Conservation (phyloP, 169 alveolate species). For the Cryptosporidium viatorum region DNA sequence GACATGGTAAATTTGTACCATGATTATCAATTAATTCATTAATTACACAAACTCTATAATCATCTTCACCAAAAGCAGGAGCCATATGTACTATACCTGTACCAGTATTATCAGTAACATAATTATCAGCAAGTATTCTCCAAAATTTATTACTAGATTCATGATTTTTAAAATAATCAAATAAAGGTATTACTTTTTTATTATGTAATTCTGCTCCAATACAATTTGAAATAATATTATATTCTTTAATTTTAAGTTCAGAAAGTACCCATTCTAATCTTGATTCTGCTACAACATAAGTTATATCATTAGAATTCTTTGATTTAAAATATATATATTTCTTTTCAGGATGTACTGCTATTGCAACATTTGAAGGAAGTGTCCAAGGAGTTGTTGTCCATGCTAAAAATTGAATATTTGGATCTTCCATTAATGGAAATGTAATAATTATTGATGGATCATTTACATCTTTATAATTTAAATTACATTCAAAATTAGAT, state of each 20-base stretch:
- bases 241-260: constrained; percentile 77
- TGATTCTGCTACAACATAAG: constrained; percentile 90
- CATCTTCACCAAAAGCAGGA: constrained; percentile 98
- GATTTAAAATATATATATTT: constrained; percentile 89
- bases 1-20: constrained; percentile 90
- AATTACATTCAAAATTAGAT: constrained; percentile 95
- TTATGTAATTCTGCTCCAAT: constrained; percentile 86
- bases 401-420: constrained; percentile 87
- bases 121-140: constrained; percentile 88
- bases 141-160: constrained; percentile 79
- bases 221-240: constrained; percentile 86
- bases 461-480: constrained; percentile 94
- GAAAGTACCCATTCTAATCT: constrained; percentile 83
- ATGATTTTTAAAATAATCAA: constrained; percentile 85
- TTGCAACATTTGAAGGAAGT: constrained; percentile 96
- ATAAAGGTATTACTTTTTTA: constrained; percentile 90
- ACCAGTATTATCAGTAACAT: constrained; percentile 95
- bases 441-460: constrained; percentile 96
- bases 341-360: constrained; percentile 93
- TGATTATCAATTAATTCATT: constrained; percentile 78
- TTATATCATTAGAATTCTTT: constrained; percentile 78
- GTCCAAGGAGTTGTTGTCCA: constrained; percentile 99
- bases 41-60: constrained; percentile 87
- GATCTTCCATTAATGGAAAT: constrained; percentile 89
- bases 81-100: constrained; percentile 99